Conservation (phyloP, 2,329 filamentous ascomycete species). For the Lachnellula subtilissima region DNA sequence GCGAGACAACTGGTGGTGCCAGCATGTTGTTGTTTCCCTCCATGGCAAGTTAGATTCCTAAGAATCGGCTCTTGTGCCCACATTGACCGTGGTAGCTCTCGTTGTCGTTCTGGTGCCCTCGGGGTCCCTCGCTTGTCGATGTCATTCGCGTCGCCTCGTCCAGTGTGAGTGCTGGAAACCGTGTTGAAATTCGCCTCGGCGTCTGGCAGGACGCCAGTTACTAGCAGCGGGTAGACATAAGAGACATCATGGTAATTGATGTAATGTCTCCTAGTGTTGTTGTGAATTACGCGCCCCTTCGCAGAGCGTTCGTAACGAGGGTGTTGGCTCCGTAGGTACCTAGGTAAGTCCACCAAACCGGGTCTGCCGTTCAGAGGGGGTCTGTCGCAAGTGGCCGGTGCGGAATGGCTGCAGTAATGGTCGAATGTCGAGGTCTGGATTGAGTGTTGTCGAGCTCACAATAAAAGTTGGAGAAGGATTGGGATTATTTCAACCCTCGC, state of each 20-base stretch:
- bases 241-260: conserved; percentile 28
- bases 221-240: conserved; percentile 18
- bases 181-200: conserved; percentile 8
- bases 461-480: background rate
- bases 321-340: background rate
- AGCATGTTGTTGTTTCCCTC: conserved; percentile 25
- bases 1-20: conserved; percentile 29
- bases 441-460: background rate
- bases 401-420: background rate
- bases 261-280: conserved; percentile 26
- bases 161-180: conserved; percentile 12
- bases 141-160: conserved; percentile 21
- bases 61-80: conserved; percentile 20
- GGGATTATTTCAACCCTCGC: background rate
- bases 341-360: background rate
- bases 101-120: conserved; percentile 5
- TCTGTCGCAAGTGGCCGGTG: background rate
- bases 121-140: conserved; percentile 3
- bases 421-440: background rate
- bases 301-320: conserved; percentile 3
- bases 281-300: conserved; percentile 11
- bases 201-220: conserved; percentile 18
- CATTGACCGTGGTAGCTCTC: conserved; percentile 23
- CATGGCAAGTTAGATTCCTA: conserved; percentile 23
- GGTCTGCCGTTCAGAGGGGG: background rate